Conservation (phyloP, 176 grass and related monocot genomes). For the Luzula sylvatica region DNA sequence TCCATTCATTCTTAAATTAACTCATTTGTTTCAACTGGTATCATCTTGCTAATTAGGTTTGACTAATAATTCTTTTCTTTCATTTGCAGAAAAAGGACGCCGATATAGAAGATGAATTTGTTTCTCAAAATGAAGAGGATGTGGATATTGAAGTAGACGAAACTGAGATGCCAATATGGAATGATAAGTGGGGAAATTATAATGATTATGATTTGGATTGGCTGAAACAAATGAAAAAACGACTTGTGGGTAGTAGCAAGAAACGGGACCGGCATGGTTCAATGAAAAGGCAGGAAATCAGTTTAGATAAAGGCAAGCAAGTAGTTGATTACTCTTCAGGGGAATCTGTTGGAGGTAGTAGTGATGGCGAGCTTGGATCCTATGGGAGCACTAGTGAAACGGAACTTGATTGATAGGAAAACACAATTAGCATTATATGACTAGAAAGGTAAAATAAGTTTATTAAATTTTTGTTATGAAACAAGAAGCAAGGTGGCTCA, state of each 20-base stretch:
- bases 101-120: not conserved
- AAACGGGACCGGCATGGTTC: not conserved
- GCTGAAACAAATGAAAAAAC: not conserved
- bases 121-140: not conserved
- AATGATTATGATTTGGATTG: conserved; percentile 9
- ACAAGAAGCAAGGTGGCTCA: too few species aligned
- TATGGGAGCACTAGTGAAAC: conserved; percentile 5
- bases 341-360: not conserved
- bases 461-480: too few species aligned
- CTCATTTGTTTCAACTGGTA: not conserved
- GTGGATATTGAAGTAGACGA: too few species aligned
- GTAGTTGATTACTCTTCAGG: not conserved
- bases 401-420: too few species aligned
- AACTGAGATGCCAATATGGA: too few species aligned
- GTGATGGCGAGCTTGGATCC: not conserved
- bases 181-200: too few species aligned
- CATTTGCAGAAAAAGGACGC: not conserved
- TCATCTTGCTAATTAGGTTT: not conserved
- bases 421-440: too few species aligned
- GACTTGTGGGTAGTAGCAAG: not conserved
- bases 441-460: too few species aligned
- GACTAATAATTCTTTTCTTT: not conserved
- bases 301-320: conserved; percentile 7
- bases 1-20: not conserved
- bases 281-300: not conserved